Percentiles rank a stretch among this genome's conserved stretches.
Evolutionary conservation across 192 early-diverging fungal genomes (phyloP).

Genomic region (Spinellus fusiger): DNA sequence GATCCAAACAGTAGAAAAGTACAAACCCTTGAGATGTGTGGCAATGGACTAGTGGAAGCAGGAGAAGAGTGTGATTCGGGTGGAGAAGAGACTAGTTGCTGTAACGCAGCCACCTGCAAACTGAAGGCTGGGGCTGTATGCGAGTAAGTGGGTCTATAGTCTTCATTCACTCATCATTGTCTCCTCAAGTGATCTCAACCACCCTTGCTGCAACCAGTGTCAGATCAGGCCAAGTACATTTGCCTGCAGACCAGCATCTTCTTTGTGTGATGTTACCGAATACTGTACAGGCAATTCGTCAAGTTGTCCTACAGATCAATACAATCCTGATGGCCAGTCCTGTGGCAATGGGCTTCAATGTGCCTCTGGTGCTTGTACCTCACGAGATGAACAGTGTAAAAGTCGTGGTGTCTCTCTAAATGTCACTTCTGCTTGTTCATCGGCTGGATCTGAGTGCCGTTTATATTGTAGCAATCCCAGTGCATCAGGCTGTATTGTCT

Average conservation of each 20-base stretch:
- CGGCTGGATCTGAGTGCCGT: slow-evolving; percentile 51
- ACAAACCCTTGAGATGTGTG: slow-evolving; percentile 73
- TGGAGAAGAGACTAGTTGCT: slow-evolving; percentile 73
- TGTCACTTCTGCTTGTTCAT: slow-evolving; percentile 52
- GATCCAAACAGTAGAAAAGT: slow-evolving; percentile 31
- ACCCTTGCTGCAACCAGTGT: slow-evolving; percentile 80
- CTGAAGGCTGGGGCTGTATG: slow-evolving; percentile 74
- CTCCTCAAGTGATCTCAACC: slow-evolving; percentile 63
- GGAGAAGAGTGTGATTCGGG: slow-evolving; percentile 95
- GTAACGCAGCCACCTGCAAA: slow-evolving; percentile 75
- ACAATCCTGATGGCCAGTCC: slow-evolving; percentile 55
- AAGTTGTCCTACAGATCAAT: slow-evolving; percentile 68
- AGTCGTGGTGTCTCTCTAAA: slow-evolving; percentile 51
- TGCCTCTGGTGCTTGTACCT: slow-evolving; percentile 72
- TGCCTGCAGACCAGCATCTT: slow-evolving; percentile 71
- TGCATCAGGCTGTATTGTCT: slow-evolving; percentile 41
- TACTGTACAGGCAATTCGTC: slow-evolving; percentile 67
- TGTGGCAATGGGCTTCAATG: slow-evolving; percentile 63
- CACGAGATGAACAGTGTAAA: slow-evolving; percentile 64
- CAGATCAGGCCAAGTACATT: slow-evolving; percentile 49
- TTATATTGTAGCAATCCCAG: slow-evolving; percentile 57
- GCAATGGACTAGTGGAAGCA: slow-evolving; percentile 87
- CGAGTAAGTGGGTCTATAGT: slow-evolving; percentile 33
- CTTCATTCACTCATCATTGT: not conserved
- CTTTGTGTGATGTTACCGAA: slow-evolving; percentile 78